Evolutionary conservation across 2,329 filamentous ascomycete species (phyloP).

Genomic region (Fusarium sp.): DNA sequence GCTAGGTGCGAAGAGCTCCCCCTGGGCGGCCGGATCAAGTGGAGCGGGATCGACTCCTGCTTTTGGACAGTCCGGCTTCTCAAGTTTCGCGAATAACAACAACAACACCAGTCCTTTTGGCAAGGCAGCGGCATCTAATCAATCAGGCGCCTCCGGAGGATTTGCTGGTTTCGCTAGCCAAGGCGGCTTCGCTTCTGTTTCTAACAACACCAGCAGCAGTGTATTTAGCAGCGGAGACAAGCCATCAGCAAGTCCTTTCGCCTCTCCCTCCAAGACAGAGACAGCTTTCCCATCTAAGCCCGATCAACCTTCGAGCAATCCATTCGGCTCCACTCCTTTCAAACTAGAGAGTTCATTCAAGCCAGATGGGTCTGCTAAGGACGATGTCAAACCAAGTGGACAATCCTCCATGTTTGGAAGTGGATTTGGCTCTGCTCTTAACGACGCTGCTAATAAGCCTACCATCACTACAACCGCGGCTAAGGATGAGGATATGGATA

Average conservation of each 20-base stretch:
- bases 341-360: constrained; percentile 77
- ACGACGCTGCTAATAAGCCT: constrained; percentile 57
- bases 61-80: constrained; percentile 68
- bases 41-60: constrained; percentile 52
- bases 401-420: constrained; percentile 68
- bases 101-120: constrained; percentile 55
- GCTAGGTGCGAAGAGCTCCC: constrained; percentile 63
- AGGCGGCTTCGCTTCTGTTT: constrained; percentile 67
- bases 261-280: constrained; percentile 39
- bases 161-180: constrained; percentile 68
- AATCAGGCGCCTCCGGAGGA: constrained; percentile 55
- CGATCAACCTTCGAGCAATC: constrained; percentile 47
- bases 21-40: constrained; percentile 59
- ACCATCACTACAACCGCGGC: constrained; percentile 48
- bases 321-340: constrained; percentile 69
- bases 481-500: constrained; percentile 68
- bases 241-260: constrained; percentile 48
- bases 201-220: constrained; percentile 50
- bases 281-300: constrained; percentile 46
- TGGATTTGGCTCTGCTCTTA: constrained; percentile 70
- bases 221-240: constrained; percentile 56
- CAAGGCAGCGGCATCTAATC: constrained; percentile 41
- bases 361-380: constrained; percentile 70
- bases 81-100: constrained; percentile 54
- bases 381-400: constrained; percentile 66